phyloP scores from a whole-genome alignment of 1,284 basidiomycete genomes.

The Cronartium quercuum region DNA sequence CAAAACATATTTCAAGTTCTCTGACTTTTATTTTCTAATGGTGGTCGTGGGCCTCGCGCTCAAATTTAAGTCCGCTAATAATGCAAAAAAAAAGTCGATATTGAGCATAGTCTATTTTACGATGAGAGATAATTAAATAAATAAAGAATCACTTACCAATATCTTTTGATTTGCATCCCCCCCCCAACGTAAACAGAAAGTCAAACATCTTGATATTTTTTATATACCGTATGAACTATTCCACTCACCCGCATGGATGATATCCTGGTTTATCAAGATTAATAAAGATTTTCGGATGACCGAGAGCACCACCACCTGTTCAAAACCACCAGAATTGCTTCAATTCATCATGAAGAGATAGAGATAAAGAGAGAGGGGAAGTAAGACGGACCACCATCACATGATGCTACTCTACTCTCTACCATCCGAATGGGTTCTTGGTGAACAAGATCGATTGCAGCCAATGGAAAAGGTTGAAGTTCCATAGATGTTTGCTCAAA shows the following conservation, averaged over 20 bases:
- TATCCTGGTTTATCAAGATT: slow-evolving; percentile 61
- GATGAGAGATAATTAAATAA: slow-evolving; percentile 39
- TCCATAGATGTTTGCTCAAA: slow-evolving; percentile 86
- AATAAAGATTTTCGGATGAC: slow-evolving; percentile 93
- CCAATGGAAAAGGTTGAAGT: slow-evolving; percentile 80
- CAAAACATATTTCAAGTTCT: no score
- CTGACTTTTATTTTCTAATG: no score
- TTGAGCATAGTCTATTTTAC: neutral
- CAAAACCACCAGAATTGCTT: neutral
- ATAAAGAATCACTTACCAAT: slow-evolving; percentile 37
- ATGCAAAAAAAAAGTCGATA: slow-evolving; percentile 55
- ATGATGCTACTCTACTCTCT: slow-evolving; percentile 72
- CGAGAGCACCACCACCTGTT: slow-evolving; percentile 84
- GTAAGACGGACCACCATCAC: slow-evolving; percentile 75
- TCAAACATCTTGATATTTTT: neutral
- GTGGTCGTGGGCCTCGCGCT: slow-evolving; percentile 64
- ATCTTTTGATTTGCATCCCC: slow-evolving; percentile 11
- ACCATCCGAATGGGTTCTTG: slow-evolving; percentile 79
- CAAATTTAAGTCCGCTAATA: slow-evolving; percentile 59
- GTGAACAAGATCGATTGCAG: slow-evolving; percentile 81
- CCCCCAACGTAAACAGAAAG: neutral
- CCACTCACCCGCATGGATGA: slow-evolving; percentile 43
- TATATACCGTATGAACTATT: neutral
- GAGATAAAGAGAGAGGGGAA: neutral
- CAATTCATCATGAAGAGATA: neutral